Percentiles rank a stretch among this genome's conserved stretches.
These are phyloP conservation scores for Ophiostoma angusticollis DNA, from an alignment of 2,329 filamentous ascomycete species.

Conservation along the genomic window DNA sequence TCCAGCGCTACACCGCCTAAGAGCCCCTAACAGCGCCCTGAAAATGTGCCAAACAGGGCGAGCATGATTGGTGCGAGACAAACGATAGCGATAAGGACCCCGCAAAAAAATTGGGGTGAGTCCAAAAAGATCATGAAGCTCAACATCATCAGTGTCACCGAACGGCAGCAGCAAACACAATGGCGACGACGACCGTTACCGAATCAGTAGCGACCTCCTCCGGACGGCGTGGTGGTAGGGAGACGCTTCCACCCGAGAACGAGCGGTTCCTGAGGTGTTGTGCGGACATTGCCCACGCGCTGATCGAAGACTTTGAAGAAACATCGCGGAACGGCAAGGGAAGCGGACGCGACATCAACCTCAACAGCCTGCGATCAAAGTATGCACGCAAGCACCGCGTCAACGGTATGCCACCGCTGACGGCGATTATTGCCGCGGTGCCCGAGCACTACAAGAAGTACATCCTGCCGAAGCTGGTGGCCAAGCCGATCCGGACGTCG, in stretches of 20 bases:
- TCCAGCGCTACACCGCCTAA: no score
- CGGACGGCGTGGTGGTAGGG: slow-evolving; percentile 43
- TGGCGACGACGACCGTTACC: slow-evolving; percentile 27
- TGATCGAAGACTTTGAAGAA: slow-evolving; percentile 84
- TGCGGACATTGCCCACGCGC: slow-evolving; percentile 82
- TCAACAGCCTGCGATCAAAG: slow-evolving; percentile 77
- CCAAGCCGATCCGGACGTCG: slow-evolving; percentile 76
- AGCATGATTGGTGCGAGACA: not conserved
- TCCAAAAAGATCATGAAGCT: no score
- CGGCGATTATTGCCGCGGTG: slow-evolving; percentile 93
- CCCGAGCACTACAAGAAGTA: slow-evolving; percentile 99
- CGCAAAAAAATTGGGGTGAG: no score
- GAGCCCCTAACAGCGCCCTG: no score
- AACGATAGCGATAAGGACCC: no score
- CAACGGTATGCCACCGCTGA: slow-evolving; percentile 76
- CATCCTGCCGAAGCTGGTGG: slow-evolving; percentile 88
- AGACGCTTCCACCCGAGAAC: slow-evolving; percentile 69
- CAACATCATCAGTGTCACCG: no score
- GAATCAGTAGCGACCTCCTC: slow-evolving; percentile 42
- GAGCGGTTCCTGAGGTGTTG: slow-evolving; percentile 90
- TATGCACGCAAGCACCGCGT: slow-evolving; percentile 88
- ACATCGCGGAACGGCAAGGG: slow-evolving; percentile 59
- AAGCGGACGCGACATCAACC: slow-evolving; percentile 74
- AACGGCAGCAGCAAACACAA: no score
- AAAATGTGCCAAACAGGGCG: no score